Evolutionary conservation across 2,329 filamentous ascomycete genomes (phyloP).

Genomic region (Ceratocystis eucalypticola): DNA sequence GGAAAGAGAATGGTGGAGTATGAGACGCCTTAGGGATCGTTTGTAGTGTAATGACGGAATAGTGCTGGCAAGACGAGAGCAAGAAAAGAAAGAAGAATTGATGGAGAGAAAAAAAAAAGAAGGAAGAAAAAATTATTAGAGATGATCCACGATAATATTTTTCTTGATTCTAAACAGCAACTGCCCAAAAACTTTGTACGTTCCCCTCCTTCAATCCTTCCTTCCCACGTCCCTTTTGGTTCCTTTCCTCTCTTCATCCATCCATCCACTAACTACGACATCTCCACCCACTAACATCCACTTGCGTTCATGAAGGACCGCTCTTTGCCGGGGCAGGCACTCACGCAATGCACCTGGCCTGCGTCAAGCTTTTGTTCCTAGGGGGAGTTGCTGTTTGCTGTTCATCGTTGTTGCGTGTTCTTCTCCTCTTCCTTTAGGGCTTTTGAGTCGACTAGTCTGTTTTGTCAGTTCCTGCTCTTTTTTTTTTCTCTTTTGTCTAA

Average conservation of each 20-base stretch:
- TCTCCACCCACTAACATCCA: neutral
- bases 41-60: neutral
- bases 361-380: neutral
- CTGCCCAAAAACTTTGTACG: conserved; percentile 1
- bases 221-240: neutral
- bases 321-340: neutral
- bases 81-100: neutral
- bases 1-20: neutral
- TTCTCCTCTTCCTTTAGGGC: neutral
- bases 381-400: neutral
- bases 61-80: neutral
- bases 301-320: no score
- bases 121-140: neutral
- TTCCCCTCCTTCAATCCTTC: conserved; percentile 6
- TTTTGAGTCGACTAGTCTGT: neutral
- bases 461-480: neutral
- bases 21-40: no score
- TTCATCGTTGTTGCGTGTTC: neutral
- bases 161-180: neutral
- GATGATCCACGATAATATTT: conserved; percentile 7
- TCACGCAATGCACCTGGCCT: neutral
- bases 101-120: neutral
- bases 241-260: neutral
- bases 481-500: neutral
- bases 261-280: neutral